These are phyloP conservation scores for Pichia scutulata DNA, from an alignment of 805 yeast genomes.

Conservation along the genomic window DNA sequence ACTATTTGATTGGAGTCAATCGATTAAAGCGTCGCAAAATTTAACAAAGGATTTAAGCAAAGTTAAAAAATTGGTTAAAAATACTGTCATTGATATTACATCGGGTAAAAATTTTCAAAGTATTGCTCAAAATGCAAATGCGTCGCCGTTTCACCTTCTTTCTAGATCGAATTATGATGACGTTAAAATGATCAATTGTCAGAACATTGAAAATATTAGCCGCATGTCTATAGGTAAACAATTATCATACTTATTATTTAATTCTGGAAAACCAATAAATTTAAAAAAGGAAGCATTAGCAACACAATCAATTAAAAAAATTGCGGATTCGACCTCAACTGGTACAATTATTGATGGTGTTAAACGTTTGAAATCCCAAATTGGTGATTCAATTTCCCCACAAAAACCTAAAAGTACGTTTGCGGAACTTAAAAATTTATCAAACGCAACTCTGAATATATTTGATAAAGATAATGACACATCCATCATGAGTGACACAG, in stretches of 20 bases:
- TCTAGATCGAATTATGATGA: conserved; percentile 15
- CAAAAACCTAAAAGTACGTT: not conserved
- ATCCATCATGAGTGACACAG: not conserved
- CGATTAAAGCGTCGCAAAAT: conserved; percentile 28
- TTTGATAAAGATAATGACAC: conserved; percentile 3
- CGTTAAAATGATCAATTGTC: conserved; percentile 17
- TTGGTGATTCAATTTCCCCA: not conserved
- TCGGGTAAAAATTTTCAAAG: conserved; percentile 28
- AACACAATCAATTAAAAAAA: not conserved
- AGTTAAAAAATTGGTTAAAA: conserved; percentile 29
- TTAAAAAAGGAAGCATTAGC: conserved; percentile 21
- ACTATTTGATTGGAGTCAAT: conserved; percentile 18
- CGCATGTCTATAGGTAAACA: conserved; percentile 23
- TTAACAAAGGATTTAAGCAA: conserved; percentile 30
- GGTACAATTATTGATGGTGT: not conserved
- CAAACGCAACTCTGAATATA: not conserved
- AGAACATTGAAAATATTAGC: conserved; percentile 23
- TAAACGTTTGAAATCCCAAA: conserved; percentile 2
- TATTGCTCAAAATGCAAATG: conserved; percentile 18
- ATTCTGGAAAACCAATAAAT: conserved; percentile 38
- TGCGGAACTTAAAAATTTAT: not conserved
- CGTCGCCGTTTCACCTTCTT: conserved; percentile 16
- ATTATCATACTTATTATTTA: conserved; percentile 39
- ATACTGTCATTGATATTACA: conserved; percentile 31
- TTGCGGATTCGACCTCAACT: conserved; percentile 1